These are phyloP conservation scores for Candida ipomoeae DNA, from an alignment of 805 yeast species.

Conservation along the genomic window DNA sequence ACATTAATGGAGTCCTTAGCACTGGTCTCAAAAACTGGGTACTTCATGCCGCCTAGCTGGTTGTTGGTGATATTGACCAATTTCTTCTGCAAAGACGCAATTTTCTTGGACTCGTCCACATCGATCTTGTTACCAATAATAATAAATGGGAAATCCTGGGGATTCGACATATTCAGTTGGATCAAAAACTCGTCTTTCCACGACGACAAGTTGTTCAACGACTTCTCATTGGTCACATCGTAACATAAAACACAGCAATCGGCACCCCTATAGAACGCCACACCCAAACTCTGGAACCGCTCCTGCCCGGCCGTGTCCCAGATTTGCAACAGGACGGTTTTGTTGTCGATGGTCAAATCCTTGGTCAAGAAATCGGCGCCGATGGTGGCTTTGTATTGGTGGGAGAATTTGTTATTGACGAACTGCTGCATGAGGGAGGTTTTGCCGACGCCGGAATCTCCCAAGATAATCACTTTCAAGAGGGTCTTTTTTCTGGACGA, in stretches of 20 bases:
- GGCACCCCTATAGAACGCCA: slow-evolving; percentile 95
- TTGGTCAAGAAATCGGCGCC: slow-evolving; percentile 97
- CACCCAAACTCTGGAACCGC: slow-evolving; percentile 93
- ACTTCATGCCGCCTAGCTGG: slow-evolving; percentile 57
- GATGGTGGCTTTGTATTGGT: slow-evolving; percentile 95
- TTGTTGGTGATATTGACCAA: slow-evolving; percentile 43
- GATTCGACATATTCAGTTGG: slow-evolving; percentile 90
- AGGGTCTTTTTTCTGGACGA: slow-evolving; percentile 70
- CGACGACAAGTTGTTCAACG: slow-evolving; percentile 80
- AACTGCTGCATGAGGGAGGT: slow-evolving; percentile 96
- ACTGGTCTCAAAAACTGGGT: slow-evolving; percentile 93
- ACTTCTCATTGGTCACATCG: slow-evolving; percentile 92
- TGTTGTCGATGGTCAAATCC: slow-evolving; percentile 82
- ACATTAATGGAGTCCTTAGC: slow-evolving; percentile 96
- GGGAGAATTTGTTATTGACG: slow-evolving; percentile 89
- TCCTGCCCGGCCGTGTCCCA: slow-evolving; percentile 54
- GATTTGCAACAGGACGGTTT: slow-evolving; percentile 74
- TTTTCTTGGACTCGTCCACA: slow-evolving; percentile 85
- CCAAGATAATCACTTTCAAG: slow-evolving; percentile 83
- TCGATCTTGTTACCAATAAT: slow-evolving; percentile 94
- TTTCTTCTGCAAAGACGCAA: slow-evolving; percentile 53
- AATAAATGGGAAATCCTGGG: slow-evolving; percentile 93
- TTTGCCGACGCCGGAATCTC: slow-evolving; percentile 97
- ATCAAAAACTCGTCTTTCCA: slow-evolving; percentile 96
- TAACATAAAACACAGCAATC: slow-evolving; percentile 96